Evolutionary conservation across 257 asterid genomes (phyloP).

Genomic region (Nicotiana paniculata): DNA sequence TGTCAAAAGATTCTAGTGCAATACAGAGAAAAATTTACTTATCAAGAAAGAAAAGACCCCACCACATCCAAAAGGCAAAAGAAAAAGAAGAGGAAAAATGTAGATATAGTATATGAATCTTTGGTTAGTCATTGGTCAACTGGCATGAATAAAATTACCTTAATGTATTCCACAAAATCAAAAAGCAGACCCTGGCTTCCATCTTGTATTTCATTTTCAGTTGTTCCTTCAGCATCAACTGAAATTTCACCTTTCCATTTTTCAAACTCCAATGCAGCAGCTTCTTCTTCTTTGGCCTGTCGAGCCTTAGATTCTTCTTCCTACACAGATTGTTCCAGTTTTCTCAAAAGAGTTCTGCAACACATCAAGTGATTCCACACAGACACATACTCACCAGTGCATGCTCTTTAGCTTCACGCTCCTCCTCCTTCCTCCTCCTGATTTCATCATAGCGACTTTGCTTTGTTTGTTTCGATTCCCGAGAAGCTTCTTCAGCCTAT

Average conservation of each 20-base stretch:
- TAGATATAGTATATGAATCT: neutral
- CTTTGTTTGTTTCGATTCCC: constrained; percentile 69
- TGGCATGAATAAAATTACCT: constrained; percentile 38
- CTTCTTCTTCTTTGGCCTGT: constrained; percentile 89
- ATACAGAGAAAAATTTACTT: neutral
- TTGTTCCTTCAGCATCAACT: constrained; percentile 94
- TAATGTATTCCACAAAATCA: constrained; percentile 90
- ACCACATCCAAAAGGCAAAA: neutral
- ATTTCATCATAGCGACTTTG: constrained; percentile 86
- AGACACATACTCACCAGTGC: constrained; percentile 53
- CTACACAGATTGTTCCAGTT: constrained; percentile 31
- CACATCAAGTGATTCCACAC: neutral
- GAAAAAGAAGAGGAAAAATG: neutral
- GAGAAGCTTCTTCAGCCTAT: constrained; percentile 78
- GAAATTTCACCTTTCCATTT: constrained; percentile 95
- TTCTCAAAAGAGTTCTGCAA: neutral
- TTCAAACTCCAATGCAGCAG: constrained; percentile 85
- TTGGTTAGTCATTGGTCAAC: neutral
- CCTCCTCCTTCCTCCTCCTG: constrained; percentile 95
- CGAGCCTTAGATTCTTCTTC: constrained; percentile 93
- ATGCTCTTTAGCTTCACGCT: constrained; percentile 89
- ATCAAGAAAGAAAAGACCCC: neutral
- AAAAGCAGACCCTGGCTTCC: constrained; percentile 76
- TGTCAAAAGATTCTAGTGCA: neutral
- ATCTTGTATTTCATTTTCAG: constrained; percentile 77